Evolutionary conservation across 78 protist genomes (phyloP), one percentile per base, ranked within the genome.

Genomic region (Dictyostelium citrinum): DNA sequence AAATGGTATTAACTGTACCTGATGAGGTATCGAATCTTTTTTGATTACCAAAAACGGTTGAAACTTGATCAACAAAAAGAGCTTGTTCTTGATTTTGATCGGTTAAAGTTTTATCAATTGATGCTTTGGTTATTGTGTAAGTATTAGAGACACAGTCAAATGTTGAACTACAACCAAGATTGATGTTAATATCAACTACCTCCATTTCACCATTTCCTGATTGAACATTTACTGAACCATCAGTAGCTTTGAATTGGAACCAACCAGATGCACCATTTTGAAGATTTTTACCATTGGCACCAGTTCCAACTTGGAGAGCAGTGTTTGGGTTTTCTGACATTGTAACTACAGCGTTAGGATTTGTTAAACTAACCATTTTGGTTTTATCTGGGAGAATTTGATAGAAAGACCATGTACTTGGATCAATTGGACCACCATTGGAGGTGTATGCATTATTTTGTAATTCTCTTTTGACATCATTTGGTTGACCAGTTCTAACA

Each of bases 211-310:
- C 45, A 22, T 9, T 22, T 27, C 5, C 14, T 4, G 81, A 39
- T 4, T 78, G 37, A 16, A 46, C 35, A 6, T 6, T 24, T 10
- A 11, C 29, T 46, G 71, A 46, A 67, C 71, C 71, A 37, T 45
- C 41, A 20, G 61, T 67, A 3, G 71, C 45, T n/a, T 10, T 39
- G 41, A 68, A 67, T 20, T 12, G 12, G 85, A 79, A 88, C 93
- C 93, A 88, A 35, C 82, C 84, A 31, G 93, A 88, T 0, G 55
- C 64, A 79, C 93, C 93, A 33, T 67, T 22, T 10, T 79, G 51
- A 20, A 88, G 58, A 16, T 88, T 88, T 68, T 88, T 88, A 46
- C 93, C 93, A n/a, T 27, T 67, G n/a, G 93, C 93, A 78, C 93
- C 93, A 20, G 33, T 16, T 46, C 93, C 93, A 61, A 78, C 31